Percentiles rank a stretch among this genome's conserved stretches.
phyloP scores from a whole-genome alignment of 2,329 filamentous ascomycete species.

The Penicillium fuscoglaucum region DNA sequence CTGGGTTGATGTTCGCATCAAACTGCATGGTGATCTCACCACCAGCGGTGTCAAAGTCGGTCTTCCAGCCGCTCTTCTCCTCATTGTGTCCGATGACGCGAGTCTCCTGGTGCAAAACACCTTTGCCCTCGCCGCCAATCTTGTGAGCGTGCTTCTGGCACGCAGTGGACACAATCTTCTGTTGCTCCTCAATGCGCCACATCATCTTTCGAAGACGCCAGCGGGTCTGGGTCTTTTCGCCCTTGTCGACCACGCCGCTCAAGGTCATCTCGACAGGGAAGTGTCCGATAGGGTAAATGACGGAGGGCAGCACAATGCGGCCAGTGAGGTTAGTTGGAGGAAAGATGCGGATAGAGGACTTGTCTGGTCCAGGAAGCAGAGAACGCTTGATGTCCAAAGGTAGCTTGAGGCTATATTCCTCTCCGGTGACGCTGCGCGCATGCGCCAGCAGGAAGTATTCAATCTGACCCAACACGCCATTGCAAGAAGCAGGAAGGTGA shows the following conservation, averaged over 20 bases:
- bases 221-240: slow-evolving; percentile 67
- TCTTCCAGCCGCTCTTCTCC: slow-evolving; percentile 88
- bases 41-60: slow-evolving; percentile 64
- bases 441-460: slow-evolving; percentile 76
- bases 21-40: slow-evolving; percentile 84
- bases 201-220: slow-evolving; percentile 91
- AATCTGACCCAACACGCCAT: slow-evolving; percentile 70
- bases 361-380: slow-evolving; percentile 74
- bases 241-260: slow-evolving; percentile 78
- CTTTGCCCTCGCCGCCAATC: slow-evolving; percentile 66
- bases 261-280: slow-evolving; percentile 79
- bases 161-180: slow-evolving; percentile 74
- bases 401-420: slow-evolving; percentile 65
- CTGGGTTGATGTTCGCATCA: slow-evolving; percentile 61
- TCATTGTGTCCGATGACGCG: slow-evolving; percentile 78
- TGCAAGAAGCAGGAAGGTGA: slow-evolving; percentile 78
- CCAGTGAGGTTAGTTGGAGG: slow-evolving; percentile 93
- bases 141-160: slow-evolving; percentile 74
- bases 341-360: slow-evolving; percentile 90
- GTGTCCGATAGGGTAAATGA: slow-evolving; percentile 81
- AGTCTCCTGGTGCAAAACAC: slow-evolving; percentile 70
- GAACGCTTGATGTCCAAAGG: slow-evolving; percentile 75
- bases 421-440: slow-evolving; percentile 60
- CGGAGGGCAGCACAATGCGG: slow-evolving; percentile 74
- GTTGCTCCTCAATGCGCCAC: slow-evolving; percentile 89